Percentiles rank a stretch among this genome's conserved stretches.
Evolutionary conservation across 371 early-diverging fungal genomes (phyloP).

Genomic region (Mucor sp.): DNA sequence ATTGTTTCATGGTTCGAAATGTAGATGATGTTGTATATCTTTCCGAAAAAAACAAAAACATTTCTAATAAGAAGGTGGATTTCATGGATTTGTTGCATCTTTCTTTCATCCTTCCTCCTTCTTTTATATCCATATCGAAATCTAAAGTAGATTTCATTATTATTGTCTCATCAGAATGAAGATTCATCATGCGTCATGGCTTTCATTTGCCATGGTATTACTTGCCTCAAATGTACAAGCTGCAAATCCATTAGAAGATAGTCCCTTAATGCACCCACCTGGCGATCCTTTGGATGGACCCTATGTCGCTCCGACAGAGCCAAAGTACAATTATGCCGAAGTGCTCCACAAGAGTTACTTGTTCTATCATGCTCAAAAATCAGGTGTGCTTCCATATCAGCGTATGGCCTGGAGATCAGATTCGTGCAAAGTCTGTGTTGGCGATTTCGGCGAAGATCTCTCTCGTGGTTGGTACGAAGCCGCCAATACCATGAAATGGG

Average conservation of each 20-base stretch:
- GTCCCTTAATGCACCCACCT: constrained; percentile 36
- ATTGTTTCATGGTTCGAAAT: not conserved
- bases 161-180: not conserved
- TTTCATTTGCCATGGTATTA: constrained; percentile 7
- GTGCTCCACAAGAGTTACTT: constrained; percentile 58
- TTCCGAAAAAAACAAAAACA: not conserved
- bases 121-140: not conserved
- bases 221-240: not conserved
- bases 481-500: constrained; percentile 70
- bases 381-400: constrained; percentile 55
- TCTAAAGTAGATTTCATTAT: not conserved
- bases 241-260: constrained; percentile 6
- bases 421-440: constrained; percentile 58
- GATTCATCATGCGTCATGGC: constrained; percentile 16
- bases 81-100: not conserved
- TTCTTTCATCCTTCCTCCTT: not conserved
- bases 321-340: constrained; percentile 60
- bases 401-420: constrained; percentile 63
- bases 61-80: not conserved
- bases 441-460: constrained; percentile 57
- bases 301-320: constrained; percentile 45
- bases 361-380: constrained; percentile 59
- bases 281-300: constrained; percentile 33
- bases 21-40: not conserved
- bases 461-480: constrained; percentile 65